Percentiles rank a stretch among this genome's conserved stretches.
phyloP scores from a whole-genome alignment of 139 green algal genomes.

The Closterium sp. region DNA sequence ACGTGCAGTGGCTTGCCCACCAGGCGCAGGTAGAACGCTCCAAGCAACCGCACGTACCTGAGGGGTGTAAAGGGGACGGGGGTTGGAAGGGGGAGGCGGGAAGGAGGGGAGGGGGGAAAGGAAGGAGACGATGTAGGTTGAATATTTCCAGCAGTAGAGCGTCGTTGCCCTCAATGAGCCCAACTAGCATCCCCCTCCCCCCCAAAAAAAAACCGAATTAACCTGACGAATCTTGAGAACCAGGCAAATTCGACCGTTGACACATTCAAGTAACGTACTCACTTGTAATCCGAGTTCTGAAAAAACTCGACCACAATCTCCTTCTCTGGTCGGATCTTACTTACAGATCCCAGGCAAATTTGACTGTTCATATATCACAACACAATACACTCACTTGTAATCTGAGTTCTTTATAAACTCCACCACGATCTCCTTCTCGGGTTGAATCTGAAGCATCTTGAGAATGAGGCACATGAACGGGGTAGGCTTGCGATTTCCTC shows the following conservation, averaged over 20 bases:
- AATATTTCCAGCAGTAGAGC: background rate
- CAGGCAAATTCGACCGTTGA: background rate
- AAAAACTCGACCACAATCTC: too few species aligned
- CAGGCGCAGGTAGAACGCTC: slow-evolving; percentile 95
- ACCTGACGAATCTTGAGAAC: too few species aligned
- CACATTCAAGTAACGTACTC: too few species aligned
- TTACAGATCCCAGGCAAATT: too few species aligned
- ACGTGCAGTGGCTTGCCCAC: slow-evolving; percentile 84
- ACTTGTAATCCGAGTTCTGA: too few species aligned
- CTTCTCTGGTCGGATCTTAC: too few species aligned
- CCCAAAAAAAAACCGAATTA: too few species aligned
- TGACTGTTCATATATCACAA: background rate
- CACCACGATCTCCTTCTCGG: slow-evolving; percentile 93
- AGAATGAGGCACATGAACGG: slow-evolving; percentile 93
- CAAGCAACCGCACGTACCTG: slow-evolving; percentile 64
- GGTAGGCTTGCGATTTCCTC: slow-evolving; percentile 76
- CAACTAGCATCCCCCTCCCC: too few species aligned
- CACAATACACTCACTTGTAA: slow-evolving; percentile 84
- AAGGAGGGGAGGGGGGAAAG: background rate
- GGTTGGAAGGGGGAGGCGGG: background rate
- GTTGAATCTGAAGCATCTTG: slow-evolving; percentile 98
- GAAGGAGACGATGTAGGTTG: background rate
- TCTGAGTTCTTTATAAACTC: slow-evolving; percentile 98
- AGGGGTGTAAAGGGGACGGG: background rate
- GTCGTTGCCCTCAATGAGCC: too few species aligned